Evolutionary conservation across 805 yeast species (phyloP), one percentile per base, ranked within the genome.

Genomic region (Candida boidinii): DNA sequence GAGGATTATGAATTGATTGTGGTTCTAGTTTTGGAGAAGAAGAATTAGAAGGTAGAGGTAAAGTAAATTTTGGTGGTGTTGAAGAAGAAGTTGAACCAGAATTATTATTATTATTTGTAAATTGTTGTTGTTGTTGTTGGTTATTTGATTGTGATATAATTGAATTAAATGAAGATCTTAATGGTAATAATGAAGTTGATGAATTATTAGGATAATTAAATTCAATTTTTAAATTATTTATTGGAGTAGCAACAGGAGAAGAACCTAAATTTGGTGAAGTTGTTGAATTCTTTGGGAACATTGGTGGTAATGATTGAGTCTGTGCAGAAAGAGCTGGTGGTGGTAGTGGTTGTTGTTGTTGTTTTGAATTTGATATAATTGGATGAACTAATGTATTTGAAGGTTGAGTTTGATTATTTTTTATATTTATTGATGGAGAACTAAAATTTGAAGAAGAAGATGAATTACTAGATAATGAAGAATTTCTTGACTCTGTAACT

Each of bases 31-130:
- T 16, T 7, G 28, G 14, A 26, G 21, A 26, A 11, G 9, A 11
- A 14, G 17, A 17, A 22, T 42, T 42, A 12, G 34, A 36, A 8
- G 48, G 46, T 23, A 43, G 29, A 17, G 50, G 53, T 12, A 48
- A 35, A 35, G 45, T 49, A 33, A 43, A 48, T 27, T 44, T 45
- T 13, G 41, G 18, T n/a, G 33, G 13, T 26, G 30, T 29, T 25
- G 26, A 37, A 21, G 46, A 42, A 33, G 41, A 44, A 9, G 50
- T 42, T 17, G 53, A 46, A 15, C 49, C 53, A 22, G 40, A 47
- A 26, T 19, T 21, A 33, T 19, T 12, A 26, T 32, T 16, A 31
- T 29, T 27, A 34, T 20, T 18, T 26, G 23, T 17, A 23, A 30
- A 16, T 22, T 17, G 38, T 36, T 15, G 31, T 23, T 26, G 23